A percentile compares a stretch with the other conserved stretches of the same genome.
phyloP scores from a whole-genome alignment of 805 yeast species.

The Candida ovalis region DNA sequence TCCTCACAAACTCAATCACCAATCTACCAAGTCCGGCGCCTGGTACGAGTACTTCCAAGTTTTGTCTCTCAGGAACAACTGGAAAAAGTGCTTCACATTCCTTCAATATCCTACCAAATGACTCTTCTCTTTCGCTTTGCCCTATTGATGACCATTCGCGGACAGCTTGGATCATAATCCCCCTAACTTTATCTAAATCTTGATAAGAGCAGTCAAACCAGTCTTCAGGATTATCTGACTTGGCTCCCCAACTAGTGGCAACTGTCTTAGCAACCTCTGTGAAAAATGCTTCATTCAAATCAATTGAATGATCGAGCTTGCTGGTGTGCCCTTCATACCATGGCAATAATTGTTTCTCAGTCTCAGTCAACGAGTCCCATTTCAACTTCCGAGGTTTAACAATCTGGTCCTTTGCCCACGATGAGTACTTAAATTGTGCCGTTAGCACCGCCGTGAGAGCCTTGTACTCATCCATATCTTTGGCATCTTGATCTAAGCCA shows the following conservation, averaged over 20 bases:
- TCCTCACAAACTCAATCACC: conserved; percentile 48
- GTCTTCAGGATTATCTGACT: conserved; percentile 24
- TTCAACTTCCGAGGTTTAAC: conserved; percentile 32
- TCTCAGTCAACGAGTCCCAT: conserved; percentile 32
- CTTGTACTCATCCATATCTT: conserved; percentile 23
- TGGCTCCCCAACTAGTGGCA: conserved; percentile 49
- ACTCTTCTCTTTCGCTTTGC: conserved; percentile 36
- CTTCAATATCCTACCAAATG: conserved; percentile 37
- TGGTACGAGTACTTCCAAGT: conserved; percentile 49
- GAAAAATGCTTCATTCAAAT: conserved; percentile 42
- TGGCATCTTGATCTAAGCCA: not conserved
- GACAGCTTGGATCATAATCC: conserved; percentile 51
- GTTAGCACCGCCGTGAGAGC: conserved; percentile 30
- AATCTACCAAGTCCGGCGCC: conserved; percentile 65
- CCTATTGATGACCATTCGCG: conserved; percentile 66
- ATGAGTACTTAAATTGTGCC: conserved; percentile 32
- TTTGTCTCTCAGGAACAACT: conserved; percentile 31
- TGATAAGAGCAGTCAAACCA: conserved; percentile 40
- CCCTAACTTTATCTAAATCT: conserved; percentile 56
- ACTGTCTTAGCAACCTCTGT: conserved; percentile 38
- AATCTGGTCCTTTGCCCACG: conserved; percentile 32
- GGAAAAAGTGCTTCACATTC: conserved; percentile 37
- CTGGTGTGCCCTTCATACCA: conserved; percentile 46
- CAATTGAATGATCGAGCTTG: conserved; percentile 39
- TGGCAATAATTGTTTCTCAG: conserved; percentile 42